Conservation (phyloP, 2,329 filamentous ascomycete species). For the Talaromyces sp. region DNA sequence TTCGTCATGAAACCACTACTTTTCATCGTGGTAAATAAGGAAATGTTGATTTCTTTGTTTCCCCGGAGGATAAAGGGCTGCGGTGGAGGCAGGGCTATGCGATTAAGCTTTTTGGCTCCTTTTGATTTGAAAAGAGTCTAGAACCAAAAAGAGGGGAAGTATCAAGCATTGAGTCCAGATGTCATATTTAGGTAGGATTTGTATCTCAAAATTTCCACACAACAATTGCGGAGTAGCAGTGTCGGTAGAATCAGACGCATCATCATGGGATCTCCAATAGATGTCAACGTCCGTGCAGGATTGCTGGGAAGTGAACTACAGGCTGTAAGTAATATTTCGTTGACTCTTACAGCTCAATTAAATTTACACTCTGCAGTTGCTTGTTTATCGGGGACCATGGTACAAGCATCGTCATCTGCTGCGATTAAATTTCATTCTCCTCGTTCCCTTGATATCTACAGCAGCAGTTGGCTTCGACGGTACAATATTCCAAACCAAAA, state of each 20-base stretch:
- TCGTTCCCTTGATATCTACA: background rate
- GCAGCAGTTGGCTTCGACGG: background rate
- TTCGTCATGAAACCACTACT: background rate
- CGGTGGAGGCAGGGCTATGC: too few species aligned
- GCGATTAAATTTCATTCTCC: background rate
- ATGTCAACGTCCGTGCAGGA: background rate
- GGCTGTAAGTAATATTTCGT: background rate
- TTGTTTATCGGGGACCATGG: background rate
- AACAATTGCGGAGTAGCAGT: too few species aligned
- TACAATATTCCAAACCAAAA: too few species aligned
- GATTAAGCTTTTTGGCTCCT: too few species aligned
- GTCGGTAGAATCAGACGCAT: background rate
- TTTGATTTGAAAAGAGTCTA: too few species aligned
- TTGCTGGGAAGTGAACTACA: background rate
- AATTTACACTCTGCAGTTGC: background rate
- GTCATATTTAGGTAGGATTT: too few species aligned
- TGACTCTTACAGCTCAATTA: background rate
- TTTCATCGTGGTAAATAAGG: background rate
- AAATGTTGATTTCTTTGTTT: background rate
- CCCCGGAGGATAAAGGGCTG: background rate
- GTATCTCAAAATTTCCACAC: too few species aligned
- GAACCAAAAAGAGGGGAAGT: too few species aligned
- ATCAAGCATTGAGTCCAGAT: too few species aligned
- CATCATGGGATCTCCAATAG: background rate
- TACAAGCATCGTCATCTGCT: background rate